These are phyloP conservation scores for Poteriospumella lacustris DNA, from an alignment of 108 stramenopile species.

Conservation along the genomic window DNA sequence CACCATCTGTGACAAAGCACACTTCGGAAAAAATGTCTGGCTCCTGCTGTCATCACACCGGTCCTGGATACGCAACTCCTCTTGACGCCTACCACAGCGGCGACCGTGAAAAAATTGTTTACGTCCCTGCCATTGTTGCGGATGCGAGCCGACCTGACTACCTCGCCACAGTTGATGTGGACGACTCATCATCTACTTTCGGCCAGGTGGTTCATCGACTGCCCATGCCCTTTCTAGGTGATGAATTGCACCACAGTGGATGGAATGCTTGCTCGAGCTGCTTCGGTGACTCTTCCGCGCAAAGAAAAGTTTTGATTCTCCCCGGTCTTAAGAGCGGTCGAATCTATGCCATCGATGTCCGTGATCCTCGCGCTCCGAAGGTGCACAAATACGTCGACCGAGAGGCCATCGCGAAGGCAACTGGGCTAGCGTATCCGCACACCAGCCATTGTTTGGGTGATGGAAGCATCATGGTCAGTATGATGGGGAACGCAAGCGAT, in stretches of 20 bases:
- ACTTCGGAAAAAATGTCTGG: too few species aligned
- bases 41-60: too few species aligned
- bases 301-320: neutral
- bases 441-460: too few species aligned
- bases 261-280: conserved; percentile 14
- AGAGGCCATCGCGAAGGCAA: too few species aligned
- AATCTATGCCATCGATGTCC: too few species aligned
- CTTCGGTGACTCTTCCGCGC: neutral
- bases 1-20: too few species aligned
- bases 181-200: neutral
- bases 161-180: conserved; percentile 12
- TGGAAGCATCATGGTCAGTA: too few species aligned
- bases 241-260: conserved; percentile 8
- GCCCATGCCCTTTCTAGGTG: neutral
- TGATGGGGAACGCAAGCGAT: too few species aligned
- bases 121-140: neutral
- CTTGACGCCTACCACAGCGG: conserved; percentile 10
- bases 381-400: too few species aligned
- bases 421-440: too few species aligned
- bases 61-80: neutral
- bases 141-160: neutral
- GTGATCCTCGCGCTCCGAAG: too few species aligned
- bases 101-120: neutral
- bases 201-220: neutral
- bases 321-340: too few species aligned